Evolutionary conservation across 805 yeast genomes (phyloP).

Genomic region (Nakazawaea pomicola): DNA sequence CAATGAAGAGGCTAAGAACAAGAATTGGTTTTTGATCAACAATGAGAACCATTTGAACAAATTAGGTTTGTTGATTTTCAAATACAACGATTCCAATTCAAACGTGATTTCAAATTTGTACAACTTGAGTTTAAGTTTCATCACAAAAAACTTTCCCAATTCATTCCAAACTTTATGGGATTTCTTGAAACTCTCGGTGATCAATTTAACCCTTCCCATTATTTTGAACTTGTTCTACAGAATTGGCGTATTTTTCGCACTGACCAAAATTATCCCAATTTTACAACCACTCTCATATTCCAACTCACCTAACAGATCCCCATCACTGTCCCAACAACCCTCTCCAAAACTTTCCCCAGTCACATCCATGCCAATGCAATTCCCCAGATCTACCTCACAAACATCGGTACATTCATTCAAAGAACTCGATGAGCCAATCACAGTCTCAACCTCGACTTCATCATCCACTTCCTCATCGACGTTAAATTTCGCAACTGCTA

Average conservation of each 20-base stretch:
- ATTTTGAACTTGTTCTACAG: slow-evolving; percentile 79
- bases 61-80: slow-evolving; percentile 6
- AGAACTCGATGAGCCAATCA: slow-evolving; percentile 6
- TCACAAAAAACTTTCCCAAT: slow-evolving; percentile 48
- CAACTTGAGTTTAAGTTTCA: slow-evolving; percentile 26
- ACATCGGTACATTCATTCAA: slow-evolving; percentile 8
- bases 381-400: slow-evolving; percentile 3
- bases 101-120: slow-evolving; percentile 15
- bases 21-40: slow-evolving; percentile 15
- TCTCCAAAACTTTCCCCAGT: slow-evolving; percentile 12
- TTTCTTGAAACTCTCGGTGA: slow-evolving; percentile 43
- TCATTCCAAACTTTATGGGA: slow-evolving; percentile 53
- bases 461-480: slow-evolving; percentile 12
- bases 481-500: no score
- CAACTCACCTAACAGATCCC: slow-evolving; percentile 7
- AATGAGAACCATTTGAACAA: slow-evolving; percentile 6
- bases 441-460: slow-evolving; percentile 14
- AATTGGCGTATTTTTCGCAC: slow-evolving; percentile 79
- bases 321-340: slow-evolving; percentile 8
- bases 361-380: background rate
- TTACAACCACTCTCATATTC: slow-evolving; percentile 21
- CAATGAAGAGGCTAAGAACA: slow-evolving; percentile 26
- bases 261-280: slow-evolving; percentile 86
- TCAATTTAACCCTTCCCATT: slow-evolving; percentile 75
- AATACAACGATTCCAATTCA: background rate